Evolutionary conservation across 805 yeast genomes (phyloP), one percentile per base, ranked within the genome.

Genomic region (Lachancea thermotolerans): DNA sequence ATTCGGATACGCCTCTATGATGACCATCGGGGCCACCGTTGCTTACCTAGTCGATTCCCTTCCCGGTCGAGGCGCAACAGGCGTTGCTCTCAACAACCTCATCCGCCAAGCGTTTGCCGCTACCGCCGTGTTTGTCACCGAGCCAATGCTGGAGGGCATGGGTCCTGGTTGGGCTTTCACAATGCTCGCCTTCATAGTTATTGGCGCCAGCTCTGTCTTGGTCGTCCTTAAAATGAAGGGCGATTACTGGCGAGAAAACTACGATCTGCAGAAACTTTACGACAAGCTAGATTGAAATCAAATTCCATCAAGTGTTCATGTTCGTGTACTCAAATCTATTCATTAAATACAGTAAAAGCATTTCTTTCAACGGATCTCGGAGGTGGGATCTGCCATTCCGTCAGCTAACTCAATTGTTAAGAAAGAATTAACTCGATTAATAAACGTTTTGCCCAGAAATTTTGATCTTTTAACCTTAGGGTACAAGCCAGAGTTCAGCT

Each of bases 41-140:
- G 86, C 95, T 0, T 88, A 86, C 57, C 66, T 87, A 46, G 89
- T 87, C 1, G 96, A 87, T 57, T 78, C 88, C 1, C 70, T 88
- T 37, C 95, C 96, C 0, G 95, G 95, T 0, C 74, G 81, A 55
- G 95, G 95, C 35, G 90, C 95, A 11, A 84, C 95, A 0, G 95
- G 95, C 0, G 85, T 87, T 40, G 95, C 95, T 0, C 62, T 88
- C 41, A 87, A 85, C 56, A 88, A 87, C 58, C 72, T 87, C 45
- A 70, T 82, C 15, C 72, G 96, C 54, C 84, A 80, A 71, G 66
- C 78, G 1, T 66, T 84, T 48, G 95, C 95, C 1, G 86, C 95
- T 0, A 70, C 73, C 1, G 90, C 87, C 10, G 79, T 89, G 1
- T 88, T 87, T 59, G 71, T 81, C 8, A 77, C 85, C 1, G 88